Percentiles rank a stretch among this genome's conserved stretches.
phyloP scores from a whole-genome alignment of 192 early-diverging fungal species.

The Chytriomyces sp. region DNA sequence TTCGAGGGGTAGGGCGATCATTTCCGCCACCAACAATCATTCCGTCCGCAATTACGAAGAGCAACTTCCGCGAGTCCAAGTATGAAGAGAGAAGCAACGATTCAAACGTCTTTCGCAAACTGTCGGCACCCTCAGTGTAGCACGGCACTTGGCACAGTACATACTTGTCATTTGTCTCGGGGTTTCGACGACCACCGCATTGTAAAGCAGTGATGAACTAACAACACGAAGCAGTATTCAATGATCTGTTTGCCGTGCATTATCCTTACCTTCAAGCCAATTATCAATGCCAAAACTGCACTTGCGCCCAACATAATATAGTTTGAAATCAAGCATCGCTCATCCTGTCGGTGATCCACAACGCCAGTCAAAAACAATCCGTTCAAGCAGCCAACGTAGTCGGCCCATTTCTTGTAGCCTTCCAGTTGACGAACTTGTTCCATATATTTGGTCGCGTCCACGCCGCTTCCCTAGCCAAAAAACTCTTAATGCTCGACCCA shows the following conservation, averaged over 20 bases:
- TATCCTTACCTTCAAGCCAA: constrained; percentile 79
- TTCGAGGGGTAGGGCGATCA: constrained; percentile 83
- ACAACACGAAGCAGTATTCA: constrained; percentile 52
- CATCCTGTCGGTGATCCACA: constrained; percentile 73
- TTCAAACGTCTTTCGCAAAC: constrained; percentile 77
- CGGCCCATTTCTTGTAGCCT: constrained; percentile 18
- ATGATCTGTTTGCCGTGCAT: constrained; percentile 82
- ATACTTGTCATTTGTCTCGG: constrained; percentile 83
- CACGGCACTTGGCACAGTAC: constrained; percentile 86
- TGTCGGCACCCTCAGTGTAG: constrained; percentile 84
- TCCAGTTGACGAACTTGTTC: constrained; percentile 15
- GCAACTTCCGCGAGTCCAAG: constrained; percentile 77
- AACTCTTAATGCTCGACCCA: constrained; percentile 11
- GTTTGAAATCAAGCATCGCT: constrained; percentile 79
- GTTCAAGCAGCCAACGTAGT: constrained; percentile 73
- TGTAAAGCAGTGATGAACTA: constrained; percentile 68
- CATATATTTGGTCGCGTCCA: constrained; percentile 24
- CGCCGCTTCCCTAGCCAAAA: background rate
- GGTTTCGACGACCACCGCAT: constrained; percentile 58
- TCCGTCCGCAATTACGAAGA: constrained; percentile 87
- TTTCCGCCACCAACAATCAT: constrained; percentile 89
- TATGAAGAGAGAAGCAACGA: constrained; percentile 71
- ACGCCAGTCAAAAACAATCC: constrained; percentile 76
- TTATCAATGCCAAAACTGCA: constrained; percentile 68
- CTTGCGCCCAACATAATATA: constrained; percentile 77